phyloP scores from a whole-genome alignment of 2,329 filamentous ascomycete species.

The Xylaria hypoxylon region DNA sequence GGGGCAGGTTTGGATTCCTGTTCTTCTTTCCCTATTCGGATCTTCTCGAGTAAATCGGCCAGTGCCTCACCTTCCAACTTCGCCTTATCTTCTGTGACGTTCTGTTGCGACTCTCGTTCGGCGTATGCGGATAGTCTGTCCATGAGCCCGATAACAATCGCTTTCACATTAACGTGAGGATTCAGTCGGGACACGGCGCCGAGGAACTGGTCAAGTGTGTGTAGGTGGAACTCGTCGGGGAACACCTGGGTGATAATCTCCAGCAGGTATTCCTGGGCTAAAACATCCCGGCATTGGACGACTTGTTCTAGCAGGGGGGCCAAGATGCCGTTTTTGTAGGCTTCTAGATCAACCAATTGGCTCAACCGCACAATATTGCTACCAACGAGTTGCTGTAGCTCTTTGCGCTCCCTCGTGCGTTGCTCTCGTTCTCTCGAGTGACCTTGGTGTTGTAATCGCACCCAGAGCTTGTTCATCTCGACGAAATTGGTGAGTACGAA shows the following conservation, averaged over 20 bases:
- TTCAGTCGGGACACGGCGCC: slow-evolving; percentile 93
- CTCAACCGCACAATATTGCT: slow-evolving; percentile 96
- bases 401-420: slow-evolving; percentile 92
- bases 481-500: slow-evolving; percentile 99
- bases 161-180: slow-evolving; percentile 96
- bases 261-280: slow-evolving; percentile 96
- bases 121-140: slow-evolving; percentile 94
- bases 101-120: slow-evolving; percentile 83
- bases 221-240: slow-evolving; percentile 96
- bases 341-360: slow-evolving; percentile 93
- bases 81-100: slow-evolving; percentile 76
- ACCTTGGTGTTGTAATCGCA: slow-evolving; percentile 95
- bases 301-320: slow-evolving; percentile 94
- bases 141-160: slow-evolving; percentile 98
- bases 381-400: slow-evolving; percentile 93
- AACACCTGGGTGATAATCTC: slow-evolving; percentile 99
- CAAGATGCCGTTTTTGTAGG: slow-evolving; percentile 91
- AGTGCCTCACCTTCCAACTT: slow-evolving; percentile 89
- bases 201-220: slow-evolving; percentile 94
- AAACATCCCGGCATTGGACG: slow-evolving; percentile 94
- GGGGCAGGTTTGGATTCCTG: slow-evolving; percentile 46
- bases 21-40: slow-evolving; percentile 74
- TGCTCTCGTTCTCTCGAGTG: slow-evolving; percentile 95
- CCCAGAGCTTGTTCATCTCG: slow-evolving; percentile 99
- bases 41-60: slow-evolving; percentile 78